Conservation (phyloP, 164 flowering plant species). For the Vitis amurensis region DNA sequence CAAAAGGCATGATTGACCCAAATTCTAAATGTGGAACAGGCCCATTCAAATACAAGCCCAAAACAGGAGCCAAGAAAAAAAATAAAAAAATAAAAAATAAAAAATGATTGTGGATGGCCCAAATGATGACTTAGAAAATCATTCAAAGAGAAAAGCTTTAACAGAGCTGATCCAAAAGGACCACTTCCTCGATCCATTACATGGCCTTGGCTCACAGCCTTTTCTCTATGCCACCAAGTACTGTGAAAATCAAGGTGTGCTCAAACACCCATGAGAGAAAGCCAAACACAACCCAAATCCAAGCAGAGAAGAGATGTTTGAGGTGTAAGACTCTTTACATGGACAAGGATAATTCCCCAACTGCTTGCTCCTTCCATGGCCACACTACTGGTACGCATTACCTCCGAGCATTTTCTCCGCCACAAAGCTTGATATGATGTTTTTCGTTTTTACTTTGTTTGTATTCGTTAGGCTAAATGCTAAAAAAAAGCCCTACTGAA, state of each 20-base stretch:
- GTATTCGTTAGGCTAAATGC: background rate
- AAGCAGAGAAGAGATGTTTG: slow-evolving; percentile 46
- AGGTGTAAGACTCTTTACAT: slow-evolving; percentile 58
- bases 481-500: too few relatives aligned
- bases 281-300: slow-evolving; percentile 3
- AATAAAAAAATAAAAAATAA: too few relatives aligned
- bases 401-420: background rate
- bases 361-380: slow-evolving; percentile 71
- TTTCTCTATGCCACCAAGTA: slow-evolving; percentile 4
- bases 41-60: too few relatives aligned
- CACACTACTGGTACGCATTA: slow-evolving; percentile 49
- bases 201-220: slow-evolving; percentile 7
- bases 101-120: too few relatives aligned
- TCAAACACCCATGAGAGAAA: background rate
- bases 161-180: too few relatives aligned
- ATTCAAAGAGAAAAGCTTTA: too few relatives aligned
- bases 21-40: too few relatives aligned
- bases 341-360: slow-evolving; percentile 52
- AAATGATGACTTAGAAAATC: too few relatives aligned
- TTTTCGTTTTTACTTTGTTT: background rate
- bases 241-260: background rate
- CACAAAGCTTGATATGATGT: background rate
- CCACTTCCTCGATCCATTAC: too few relatives aligned
- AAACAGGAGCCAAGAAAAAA: too few relatives aligned
- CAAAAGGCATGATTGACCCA: too few relatives aligned